Evolutionary conservation across 805 yeast genomes (phyloP), one percentile per base, ranked within the genome.

Genomic region (baker's yeast (Saccharomyces cerevisiae)): DNA sequence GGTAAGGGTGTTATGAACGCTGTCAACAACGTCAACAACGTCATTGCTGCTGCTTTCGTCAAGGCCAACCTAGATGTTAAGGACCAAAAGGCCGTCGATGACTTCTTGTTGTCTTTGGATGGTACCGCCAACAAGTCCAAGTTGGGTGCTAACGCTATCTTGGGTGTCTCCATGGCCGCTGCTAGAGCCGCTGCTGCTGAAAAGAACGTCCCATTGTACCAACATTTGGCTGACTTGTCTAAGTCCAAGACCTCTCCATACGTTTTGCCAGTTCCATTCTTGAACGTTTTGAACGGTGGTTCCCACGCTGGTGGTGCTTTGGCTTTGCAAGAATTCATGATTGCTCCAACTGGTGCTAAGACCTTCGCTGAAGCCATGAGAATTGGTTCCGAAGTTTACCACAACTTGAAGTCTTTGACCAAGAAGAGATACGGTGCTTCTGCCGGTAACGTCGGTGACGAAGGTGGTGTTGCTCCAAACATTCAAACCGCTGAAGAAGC

Each of bases 381-480:
- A 82, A 87, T 89, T 64, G 98, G 98, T 75, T 76, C 96, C 60
- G 99, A 92, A 82, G 97, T 91, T 67, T 92, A 92, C 94, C 98
- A 92, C 85, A 80, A 82, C 79, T 84, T 92, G 77, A 94, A 94
- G 83, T 77, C 91, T 63, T 79, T 87, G 70, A 86, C 98, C 76
- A 88, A 89, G 84, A 85, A 89, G 85, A 81, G 79, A 76, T 94
- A 92, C 86, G 99, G 99, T 74, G 86, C 89, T 73, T 85, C 96
- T 61, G 99, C 99, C 70, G 98, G 97, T 79, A 92, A 92, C 81
- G 99, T 92, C 74, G 99, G 99, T 84, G 99, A 92, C 78, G 99
- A 92, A 83, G 99, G 99, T 87, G 99, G 99, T 85, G 97, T 92
- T 81, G 99, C 99, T 70, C 99, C 99, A 77, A 89, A 90, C 77